Base-by-base conservation (phyloP, 768 basidiomycete genomes). In the Agrocybe praecox region DNA sequence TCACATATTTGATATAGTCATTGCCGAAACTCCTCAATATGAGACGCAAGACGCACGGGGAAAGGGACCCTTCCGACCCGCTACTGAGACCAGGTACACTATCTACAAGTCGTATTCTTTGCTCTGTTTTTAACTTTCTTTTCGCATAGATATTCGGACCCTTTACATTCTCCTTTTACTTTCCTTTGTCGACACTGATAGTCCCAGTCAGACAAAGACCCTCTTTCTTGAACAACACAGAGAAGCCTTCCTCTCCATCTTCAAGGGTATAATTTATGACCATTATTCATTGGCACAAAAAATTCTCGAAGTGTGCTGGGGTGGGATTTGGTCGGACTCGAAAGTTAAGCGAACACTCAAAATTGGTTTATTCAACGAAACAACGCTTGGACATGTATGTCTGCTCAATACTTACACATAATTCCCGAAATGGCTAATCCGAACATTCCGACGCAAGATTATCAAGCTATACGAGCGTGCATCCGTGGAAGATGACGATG, bases 241-340 rank as follows among this genome's bases (percentile, higher is more conserved):
- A 17, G 87, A 89, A 15, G 66, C 75, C 0, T 85, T 94, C 62
- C 66, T 78, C n/a, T 73, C 81, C 0, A 76, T 92, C n/a, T 92
- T 92, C 75, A 90, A 88, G 60, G 87, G 89, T 1, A 67, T 94
- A 8, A 61, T 68, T 23, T 84, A 89, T 61, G 92, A 94, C 63
- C 75, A 86, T 10, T 87, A 86, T 65, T 56, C 73, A 1, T 72
- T 93, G 2, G 72, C 86, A 21, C 76, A 85, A n/a, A 79, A 70
- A 46, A 76, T 93, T 8, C 79, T 95, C 2, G 90, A 92, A 69
- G 75, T 80, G 5, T 86, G 81, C 58, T 94, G 92, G 92, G 76
- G 83, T 2, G 86, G 88, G 12, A 73, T 94, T 10, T 93, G 89
- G 89, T 79, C 75, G 0, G 92, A 94, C 63, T 74, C 75, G 0